phyloP scores from a whole-genome alignment of 257 asterid species.

The Solanum infundibuliforme region DNA sequence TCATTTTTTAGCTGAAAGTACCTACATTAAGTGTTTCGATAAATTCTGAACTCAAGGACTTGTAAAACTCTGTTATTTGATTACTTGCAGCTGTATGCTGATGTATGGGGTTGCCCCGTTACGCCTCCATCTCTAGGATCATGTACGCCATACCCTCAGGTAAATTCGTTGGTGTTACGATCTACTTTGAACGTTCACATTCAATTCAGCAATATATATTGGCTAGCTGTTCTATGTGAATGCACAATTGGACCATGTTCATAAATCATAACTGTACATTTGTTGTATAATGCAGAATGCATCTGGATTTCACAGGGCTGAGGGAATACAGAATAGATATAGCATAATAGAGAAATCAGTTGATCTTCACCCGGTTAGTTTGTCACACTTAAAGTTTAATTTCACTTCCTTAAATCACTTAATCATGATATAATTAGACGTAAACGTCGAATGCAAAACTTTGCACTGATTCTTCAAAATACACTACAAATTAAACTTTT shows the following conservation, averaged over 20 bases:
- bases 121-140: constrained; percentile 23
- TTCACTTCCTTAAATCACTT: neutral
- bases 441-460: neutral
- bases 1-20: neutral
- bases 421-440: neutral
- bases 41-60: neutral
- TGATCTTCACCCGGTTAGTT: constrained; percentile 26
- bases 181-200: neutral
- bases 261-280: neutral
- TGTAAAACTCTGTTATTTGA: neutral
- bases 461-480: neutral
- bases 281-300: constrained; percentile 13
- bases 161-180: neutral
- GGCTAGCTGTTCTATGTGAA: neutral
- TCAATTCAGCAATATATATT: neutral
- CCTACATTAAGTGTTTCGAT: neutral
- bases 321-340: constrained; percentile 9
- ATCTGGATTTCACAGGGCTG: neutral
- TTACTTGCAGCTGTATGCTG: constrained; percentile 24
- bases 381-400: neutral
- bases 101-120: constrained; percentile 50
- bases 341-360: neutral
- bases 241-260: neutral
- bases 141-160: constrained; percentile 14
- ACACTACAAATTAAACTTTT: neutral